Evolutionary conservation across 2,329 filamentous ascomycete species (phyloP), one percentile per base, ranked within the genome.

Genomic region (Helminthosporium solani): DNA sequence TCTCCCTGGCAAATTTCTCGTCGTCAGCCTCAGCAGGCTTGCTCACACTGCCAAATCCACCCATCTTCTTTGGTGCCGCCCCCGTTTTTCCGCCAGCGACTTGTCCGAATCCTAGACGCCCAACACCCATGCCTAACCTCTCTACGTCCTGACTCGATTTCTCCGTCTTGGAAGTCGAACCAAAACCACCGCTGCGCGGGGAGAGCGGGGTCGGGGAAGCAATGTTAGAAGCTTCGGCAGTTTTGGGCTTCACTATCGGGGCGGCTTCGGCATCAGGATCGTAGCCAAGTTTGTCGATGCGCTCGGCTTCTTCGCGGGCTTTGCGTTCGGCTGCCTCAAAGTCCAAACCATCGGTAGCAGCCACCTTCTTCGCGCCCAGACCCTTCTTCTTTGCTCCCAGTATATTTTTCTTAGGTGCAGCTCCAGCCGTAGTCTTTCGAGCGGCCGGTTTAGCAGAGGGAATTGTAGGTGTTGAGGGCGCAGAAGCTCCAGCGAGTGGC

Each of bases 271-370:
- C 91, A 53, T 96, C 87, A 1, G 91, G 90, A 61, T 99, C 90
- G 64, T 99, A 99, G 31, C 94, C 94, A 18, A 99, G 78, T 74
- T 95, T 96, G 68, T 87, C 90, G 66, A 96, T 94, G 57, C 94
- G 86, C 71, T 97, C 94, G 2, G 91, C 94, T 72, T 99, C 94
- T 72, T 97, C 94, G 71, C 92, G 95, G 34, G 94, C 94, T 74
- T 95, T 96, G 72, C 88, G 90, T 78, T 99, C 94, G 2, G 91
- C 94, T 70, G 92, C 94, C 55, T 99, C 94, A 63, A 99, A 99
- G 74, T 99, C 92, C 53, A 99, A 61, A 12, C 61, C 91, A 11
- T 84, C 75, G 56, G 91, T 87, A 36, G 78, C 80, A 25, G 75
- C 75, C 27, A 95, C 82, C 78, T 97, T 97, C 82, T 97, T 78